These are phyloP conservation scores for Furcasterigmium furcatum DNA, from an alignment of 2,329 filamentous ascomycete species.

Conservation along the genomic window DNA sequence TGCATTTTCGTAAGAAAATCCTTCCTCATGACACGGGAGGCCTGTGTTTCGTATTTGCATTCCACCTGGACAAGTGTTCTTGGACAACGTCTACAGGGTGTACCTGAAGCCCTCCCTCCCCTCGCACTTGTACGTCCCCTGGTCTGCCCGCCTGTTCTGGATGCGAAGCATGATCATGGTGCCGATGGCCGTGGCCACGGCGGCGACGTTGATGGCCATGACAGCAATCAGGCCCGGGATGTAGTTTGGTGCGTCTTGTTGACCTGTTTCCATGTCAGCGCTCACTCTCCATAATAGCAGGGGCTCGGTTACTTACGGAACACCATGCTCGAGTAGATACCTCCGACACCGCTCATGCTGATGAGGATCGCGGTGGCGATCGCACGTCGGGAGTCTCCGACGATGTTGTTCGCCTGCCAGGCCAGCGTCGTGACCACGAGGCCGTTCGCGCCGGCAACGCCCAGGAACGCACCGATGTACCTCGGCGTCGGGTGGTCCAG, in stretches of 20 bases:
- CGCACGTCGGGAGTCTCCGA: conserved; percentile 83
- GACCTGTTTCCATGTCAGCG: neutral
- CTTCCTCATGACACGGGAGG: no score
- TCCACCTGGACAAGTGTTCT: no score
- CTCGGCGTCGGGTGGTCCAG: conserved; percentile 11
- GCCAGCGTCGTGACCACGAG: conserved; percentile 24
- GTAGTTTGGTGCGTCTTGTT: conserved; percentile 1
- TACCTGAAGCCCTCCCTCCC: neutral
- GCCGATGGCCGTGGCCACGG: neutral
- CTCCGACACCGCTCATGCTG: conserved; percentile 72
- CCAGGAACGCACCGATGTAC: conserved; percentile 24
- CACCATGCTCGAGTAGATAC: conserved; percentile 70
- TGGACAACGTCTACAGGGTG: conserved; percentile 5
- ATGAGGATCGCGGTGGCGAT: conserved; percentile 74
- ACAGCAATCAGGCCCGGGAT: neutral
- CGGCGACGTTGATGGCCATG: neutral
- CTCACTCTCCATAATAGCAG: neutral
- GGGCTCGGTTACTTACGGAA: conserved; percentile 45
- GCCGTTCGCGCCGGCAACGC: conserved; percentile 22
- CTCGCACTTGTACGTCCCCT: neutral
- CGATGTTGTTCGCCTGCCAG: conserved; percentile 84
- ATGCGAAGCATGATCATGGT: neutral
- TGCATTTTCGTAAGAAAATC: no score
- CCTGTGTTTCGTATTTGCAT: no score
- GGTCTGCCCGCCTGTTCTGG: neutral